Evolutionary conservation across 2,329 filamentous ascomycete species (phyloP).

Genomic region (Neonectria coccinea): DNA sequence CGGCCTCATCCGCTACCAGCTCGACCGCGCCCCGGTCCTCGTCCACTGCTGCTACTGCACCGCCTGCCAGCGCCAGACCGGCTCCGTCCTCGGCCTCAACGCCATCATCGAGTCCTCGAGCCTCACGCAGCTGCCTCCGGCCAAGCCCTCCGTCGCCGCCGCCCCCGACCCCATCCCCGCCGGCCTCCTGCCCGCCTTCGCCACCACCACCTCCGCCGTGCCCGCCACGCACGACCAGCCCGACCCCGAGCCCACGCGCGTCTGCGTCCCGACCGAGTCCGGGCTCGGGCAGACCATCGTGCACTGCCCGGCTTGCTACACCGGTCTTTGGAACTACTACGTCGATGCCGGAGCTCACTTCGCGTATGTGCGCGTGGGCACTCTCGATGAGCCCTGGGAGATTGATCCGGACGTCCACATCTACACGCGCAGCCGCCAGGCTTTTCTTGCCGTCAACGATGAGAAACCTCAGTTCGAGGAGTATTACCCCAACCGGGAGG

Average conservation of each 20-base stretch:
- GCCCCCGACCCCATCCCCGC: conserved; percentile 26
- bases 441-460: conserved; percentile 53
- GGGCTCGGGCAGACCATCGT: conserved; percentile 55
- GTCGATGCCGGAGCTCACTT: conserved; percentile 46
- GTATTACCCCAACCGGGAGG: conserved; percentile 49
- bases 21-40: conserved; percentile 65
- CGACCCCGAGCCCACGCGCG: conserved; percentile 32
- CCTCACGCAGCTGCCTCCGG: conserved; percentile 49
- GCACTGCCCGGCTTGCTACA: conserved; percentile 57
- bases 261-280: conserved; percentile 54
- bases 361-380: conserved; percentile 57
- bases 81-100: conserved; percentile 55
- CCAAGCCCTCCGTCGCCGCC: conserved; percentile 38
- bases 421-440: conserved; percentile 53
- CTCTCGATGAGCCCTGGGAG: conserved; percentile 54
- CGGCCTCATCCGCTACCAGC: conserved; percentile 75
- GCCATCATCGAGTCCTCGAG: conserved; percentile 55
- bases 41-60: conserved; percentile 62
- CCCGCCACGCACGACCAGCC: conserved; percentile 21
- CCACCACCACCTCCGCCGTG: conserved; percentile 34
- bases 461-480: conserved; percentile 53
- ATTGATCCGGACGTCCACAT: conserved; percentile 60
- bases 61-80: conserved; percentile 59
- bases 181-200: conserved; percentile 36
- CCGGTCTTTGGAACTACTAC: conserved; percentile 58